Evolutionary conservation across 805 yeast species (phyloP).

Genomic region (Candida khao-thaluensis): DNA sequence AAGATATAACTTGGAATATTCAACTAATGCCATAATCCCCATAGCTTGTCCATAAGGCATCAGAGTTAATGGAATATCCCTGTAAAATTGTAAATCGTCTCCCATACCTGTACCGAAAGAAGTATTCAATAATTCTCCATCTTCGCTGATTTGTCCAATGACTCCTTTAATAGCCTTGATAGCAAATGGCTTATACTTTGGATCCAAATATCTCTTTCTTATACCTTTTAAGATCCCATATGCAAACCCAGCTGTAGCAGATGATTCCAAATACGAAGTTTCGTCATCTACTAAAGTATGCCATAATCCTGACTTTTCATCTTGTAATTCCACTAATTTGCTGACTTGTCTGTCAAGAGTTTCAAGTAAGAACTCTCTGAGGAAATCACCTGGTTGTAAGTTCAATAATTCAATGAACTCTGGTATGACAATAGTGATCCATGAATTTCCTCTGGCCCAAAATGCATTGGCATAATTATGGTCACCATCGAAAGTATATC

Average conservation of each 20-base stretch:
- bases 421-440: constrained; percentile 38
- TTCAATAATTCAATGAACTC: constrained; percentile 32
- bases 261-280: constrained; percentile 28
- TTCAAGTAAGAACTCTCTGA: constrained; percentile 26
- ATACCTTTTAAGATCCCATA: constrained; percentile 34
- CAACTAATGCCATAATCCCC: constrained; percentile 38
- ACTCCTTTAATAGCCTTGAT: constrained; percentile 33
- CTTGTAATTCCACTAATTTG: constrained; percentile 25
- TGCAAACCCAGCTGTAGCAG: constrained; percentile 38
- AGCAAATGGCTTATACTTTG: constrained; percentile 24
- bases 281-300: constrained; percentile 33
- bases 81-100: constrained; percentile 28
- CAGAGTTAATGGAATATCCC: constrained; percentile 31
- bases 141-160: constrained; percentile 22
- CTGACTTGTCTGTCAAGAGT: constrained; percentile 30
- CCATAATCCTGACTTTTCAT: constrained; percentile 28
- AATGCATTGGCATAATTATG: constrained; percentile 26
- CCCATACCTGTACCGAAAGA: constrained; percentile 40
- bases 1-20: constrained; percentile 22
- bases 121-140: constrained; percentile 33
- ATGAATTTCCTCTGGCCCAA: constrained; percentile 38
- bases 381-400: constrained; percentile 25
- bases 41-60: constrained; percentile 40
- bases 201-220: constrained; percentile 24
- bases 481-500: constrained; percentile 28